These are phyloP conservation scores for Hippophae rhamnoides DNA, from an alignment of 306 rosid species.

Conservation along the genomic window DNA sequence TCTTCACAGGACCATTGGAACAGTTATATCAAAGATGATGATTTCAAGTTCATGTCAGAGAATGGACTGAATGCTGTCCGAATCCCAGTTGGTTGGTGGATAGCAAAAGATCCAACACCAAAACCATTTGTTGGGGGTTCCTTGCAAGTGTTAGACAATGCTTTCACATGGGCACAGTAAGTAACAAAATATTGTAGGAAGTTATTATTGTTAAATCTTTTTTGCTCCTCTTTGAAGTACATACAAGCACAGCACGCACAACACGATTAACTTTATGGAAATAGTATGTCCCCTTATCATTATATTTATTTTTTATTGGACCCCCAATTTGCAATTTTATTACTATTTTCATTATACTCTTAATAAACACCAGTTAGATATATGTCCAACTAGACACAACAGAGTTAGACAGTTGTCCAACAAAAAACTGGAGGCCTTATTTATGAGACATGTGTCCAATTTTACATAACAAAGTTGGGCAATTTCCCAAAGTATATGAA, in stretches of 20 bases:
- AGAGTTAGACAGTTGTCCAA: no score
- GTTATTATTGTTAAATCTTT: no score
- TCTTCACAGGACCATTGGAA: slow-evolving; percentile 47
- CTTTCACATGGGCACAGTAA: slow-evolving; percentile 71
- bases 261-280: neutral
- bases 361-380: no score
- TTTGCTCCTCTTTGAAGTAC: neutral
- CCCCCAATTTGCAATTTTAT: no score
- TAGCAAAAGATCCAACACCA: slow-evolving; percentile 56
- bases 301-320: no score
- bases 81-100: slow-evolving; percentile 79
- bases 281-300: no score
- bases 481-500: no score
- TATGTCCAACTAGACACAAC: no score
- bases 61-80: slow-evolving; percentile 53
- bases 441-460: no score
- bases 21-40: slow-evolving; percentile 49
- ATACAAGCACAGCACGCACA: neutral
- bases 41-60: slow-evolving; percentile 52
- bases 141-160: slow-evolving; percentile 43
- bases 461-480: no score
- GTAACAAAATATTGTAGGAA: neutral
- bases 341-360: no score
- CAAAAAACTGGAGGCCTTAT: no score
- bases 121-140: slow-evolving; percentile 65